A percentile compares a stretch with the other conserved stretches of the same genome.
These are phyloP conservation scores for Astrephomene gubernaculifera DNA, from an alignment of 139 green algal species.

Conservation along the genomic window DNA sequence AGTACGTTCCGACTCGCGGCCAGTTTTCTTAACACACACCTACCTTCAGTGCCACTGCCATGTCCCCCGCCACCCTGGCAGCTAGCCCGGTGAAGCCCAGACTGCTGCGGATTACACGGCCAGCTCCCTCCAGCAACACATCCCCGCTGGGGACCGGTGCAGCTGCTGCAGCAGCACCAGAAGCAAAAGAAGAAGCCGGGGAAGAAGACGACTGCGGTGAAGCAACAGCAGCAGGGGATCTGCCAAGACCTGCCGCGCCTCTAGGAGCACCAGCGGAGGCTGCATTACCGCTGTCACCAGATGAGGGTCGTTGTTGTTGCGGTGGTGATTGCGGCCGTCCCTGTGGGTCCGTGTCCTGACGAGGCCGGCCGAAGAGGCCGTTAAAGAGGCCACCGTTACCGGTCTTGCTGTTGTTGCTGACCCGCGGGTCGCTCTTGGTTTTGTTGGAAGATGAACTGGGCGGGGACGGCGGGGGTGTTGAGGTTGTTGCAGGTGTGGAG, in stretches of 20 bases:
- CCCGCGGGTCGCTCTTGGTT: too few relatives aligned
- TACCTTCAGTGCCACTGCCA: slow-evolving; percentile 41
- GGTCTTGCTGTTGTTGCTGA: background rate
- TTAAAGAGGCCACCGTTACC: background rate
- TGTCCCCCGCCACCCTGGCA: slow-evolving; percentile 39
- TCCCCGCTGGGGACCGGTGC: background rate
- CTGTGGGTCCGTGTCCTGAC: too few relatives aligned
- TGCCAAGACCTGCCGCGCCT: background rate
- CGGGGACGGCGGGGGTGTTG: too few relatives aligned
- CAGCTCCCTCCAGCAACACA: slow-evolving; percentile 29
- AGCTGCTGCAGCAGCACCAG: background rate
- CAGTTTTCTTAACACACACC: too few relatives aligned
- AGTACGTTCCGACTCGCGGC: too few relatives aligned
- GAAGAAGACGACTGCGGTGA: background rate
- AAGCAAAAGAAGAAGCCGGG: background rate
- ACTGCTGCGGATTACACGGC: slow-evolving; percentile 17
- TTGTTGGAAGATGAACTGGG: too few relatives aligned
- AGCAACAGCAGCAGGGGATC: background rate
- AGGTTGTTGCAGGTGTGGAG: too few relatives aligned
- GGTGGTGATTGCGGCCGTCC: too few relatives aligned
- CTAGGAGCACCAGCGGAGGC: background rate
- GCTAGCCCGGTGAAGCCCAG: slow-evolving; percentile 50
- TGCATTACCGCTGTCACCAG: too few relatives aligned
- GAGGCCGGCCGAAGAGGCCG: background rate
- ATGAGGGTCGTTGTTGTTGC: too few relatives aligned